Conservation (phyloP, 2,329 filamentous ascomycete genomes). For the Phoma sp. region DNA sequence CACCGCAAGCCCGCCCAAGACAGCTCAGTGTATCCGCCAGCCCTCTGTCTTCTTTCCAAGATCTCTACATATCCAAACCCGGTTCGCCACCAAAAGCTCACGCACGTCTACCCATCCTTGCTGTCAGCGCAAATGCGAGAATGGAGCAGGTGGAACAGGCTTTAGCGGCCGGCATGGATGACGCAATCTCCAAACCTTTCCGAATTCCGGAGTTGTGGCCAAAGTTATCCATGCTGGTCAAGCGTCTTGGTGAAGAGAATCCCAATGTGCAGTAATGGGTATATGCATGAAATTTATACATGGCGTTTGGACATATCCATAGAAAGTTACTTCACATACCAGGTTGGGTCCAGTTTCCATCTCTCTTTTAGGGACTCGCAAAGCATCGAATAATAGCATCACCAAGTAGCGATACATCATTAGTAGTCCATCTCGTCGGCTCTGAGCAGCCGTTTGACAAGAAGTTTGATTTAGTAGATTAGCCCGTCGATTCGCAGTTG, state of each 20-base stretch:
- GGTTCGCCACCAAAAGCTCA: not conserved
- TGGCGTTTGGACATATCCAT: no score
- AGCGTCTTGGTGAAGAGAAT: conserved; percentile 3
- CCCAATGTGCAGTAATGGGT: not conserved
- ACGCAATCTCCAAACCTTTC: conserved; percentile 36
- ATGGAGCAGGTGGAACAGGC: conserved; percentile 41
- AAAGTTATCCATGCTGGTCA: conserved; percentile 20
- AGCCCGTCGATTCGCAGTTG: no score
- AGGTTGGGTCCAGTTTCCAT: no score
- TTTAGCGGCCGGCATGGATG: conserved; percentile 41
- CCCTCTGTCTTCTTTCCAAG: not conserved
- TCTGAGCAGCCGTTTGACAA: no score
- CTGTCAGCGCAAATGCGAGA: conserved; percentile 45
- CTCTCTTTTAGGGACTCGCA: no score
- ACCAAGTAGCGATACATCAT: no score
- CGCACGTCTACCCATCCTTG: conserved; percentile 36
- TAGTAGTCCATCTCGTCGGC: no score
- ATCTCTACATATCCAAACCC: not conserved
- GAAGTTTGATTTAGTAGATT: no score
- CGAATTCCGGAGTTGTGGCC: conserved; percentile 33
- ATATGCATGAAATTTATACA: no score
- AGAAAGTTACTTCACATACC: no score
- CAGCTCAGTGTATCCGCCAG: conserved; percentile 5
- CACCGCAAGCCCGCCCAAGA: not conserved
- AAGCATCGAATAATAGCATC: no score